A percentile compares a stretch with the other conserved stretches of the same genome.
Evolutionary conservation across 495 filamentous ascomycete genomes (phyloP).

Genomic region (Astrocystis sublimbata): DNA sequence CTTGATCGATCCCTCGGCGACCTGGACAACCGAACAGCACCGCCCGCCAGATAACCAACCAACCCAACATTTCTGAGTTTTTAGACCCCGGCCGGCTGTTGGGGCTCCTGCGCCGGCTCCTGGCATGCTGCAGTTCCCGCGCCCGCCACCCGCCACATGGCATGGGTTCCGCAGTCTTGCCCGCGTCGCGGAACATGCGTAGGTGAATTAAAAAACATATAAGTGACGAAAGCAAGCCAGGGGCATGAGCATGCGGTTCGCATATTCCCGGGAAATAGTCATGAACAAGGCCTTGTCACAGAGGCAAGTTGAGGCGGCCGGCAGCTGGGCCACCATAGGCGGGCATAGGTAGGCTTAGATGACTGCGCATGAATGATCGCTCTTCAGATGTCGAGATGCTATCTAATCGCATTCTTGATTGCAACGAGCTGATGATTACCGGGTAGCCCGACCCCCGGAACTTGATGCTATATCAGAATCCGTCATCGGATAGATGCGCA

Average conservation of each 20-base stretch:
- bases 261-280: constrained; percentile 9
- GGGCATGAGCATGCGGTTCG: neutral
- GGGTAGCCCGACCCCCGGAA: constrained; percentile 1
- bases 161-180: constrained; percentile 6
- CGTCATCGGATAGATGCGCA: constrained; percentile 10
- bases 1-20: constrained; percentile 6
- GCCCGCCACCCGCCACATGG: constrained; percentile 4
- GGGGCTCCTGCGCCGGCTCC: neutral
- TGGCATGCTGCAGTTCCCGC: constrained; percentile 16
- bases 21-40: constrained; percentile 9
- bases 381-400: too few species aligned
- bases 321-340: constrained; percentile 6
- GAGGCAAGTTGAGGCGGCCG: constrained; percentile 19
- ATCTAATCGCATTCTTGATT: neutral
- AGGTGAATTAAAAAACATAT: neutral
- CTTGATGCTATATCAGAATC: constrained; percentile 15
- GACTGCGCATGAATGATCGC: constrained; percentile 7
- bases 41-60: neutral
- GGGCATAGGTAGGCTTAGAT: too few species aligned
- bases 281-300: constrained; percentile 8
- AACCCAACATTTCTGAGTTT: neutral
- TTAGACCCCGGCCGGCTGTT: neutral
- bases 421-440: constrained; percentile 7
- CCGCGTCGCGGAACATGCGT: constrained; percentile 11
- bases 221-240: neutral